phyloP scores from a whole-genome alignment of 2,329 filamentous ascomycete genomes.

The Fusarium abutilonis region DNA sequence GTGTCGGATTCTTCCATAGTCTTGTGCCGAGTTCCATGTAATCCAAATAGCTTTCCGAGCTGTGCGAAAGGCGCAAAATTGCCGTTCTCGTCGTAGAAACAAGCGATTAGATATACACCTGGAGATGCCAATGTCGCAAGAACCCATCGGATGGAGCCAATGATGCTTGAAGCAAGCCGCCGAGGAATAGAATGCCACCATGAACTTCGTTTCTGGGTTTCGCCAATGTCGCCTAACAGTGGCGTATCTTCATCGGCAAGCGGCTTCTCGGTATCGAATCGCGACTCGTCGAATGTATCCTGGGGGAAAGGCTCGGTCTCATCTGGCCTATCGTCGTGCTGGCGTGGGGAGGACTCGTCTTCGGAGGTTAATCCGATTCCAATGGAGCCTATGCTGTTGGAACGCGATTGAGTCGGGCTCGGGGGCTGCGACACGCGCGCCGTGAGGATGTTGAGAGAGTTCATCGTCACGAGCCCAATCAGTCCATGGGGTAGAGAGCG shows the following conservation, averaged over 20 bases:
- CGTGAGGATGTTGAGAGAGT: constrained; percentile 94
- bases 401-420: constrained; percentile 65
- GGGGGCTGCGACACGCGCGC: constrained; percentile 76
- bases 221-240: constrained; percentile 57
- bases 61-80: constrained; percentile 81
- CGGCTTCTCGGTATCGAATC: constrained; percentile 52
- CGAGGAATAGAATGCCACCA: constrained; percentile 70
- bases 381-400: constrained; percentile 68
- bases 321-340: constrained; percentile 47
- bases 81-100: constrained; percentile 83
- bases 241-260: constrained; percentile 71
- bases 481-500: constrained; percentile 61
- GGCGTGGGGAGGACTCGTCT: constrained; percentile 46
- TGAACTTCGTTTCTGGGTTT: constrained; percentile 51
- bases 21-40: constrained; percentile 58
- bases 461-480: constrained; percentile 75
- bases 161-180: constrained; percentile 75
- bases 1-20: constrained; percentile 44
- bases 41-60: constrained; percentile 70
- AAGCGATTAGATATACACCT: constrained; percentile 82
- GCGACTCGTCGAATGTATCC: constrained; percentile 50
- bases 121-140: constrained; percentile 82
- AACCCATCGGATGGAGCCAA: constrained; percentile 81
- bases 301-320: constrained; percentile 51
- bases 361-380: constrained; percentile 58